Percentiles rank a stretch among this genome's conserved stretches.
These are phyloP conservation scores for Davidsoniella australis DNA, from an alignment of 2,329 filamentous ascomycete species.

Conservation along the genomic window DNA sequence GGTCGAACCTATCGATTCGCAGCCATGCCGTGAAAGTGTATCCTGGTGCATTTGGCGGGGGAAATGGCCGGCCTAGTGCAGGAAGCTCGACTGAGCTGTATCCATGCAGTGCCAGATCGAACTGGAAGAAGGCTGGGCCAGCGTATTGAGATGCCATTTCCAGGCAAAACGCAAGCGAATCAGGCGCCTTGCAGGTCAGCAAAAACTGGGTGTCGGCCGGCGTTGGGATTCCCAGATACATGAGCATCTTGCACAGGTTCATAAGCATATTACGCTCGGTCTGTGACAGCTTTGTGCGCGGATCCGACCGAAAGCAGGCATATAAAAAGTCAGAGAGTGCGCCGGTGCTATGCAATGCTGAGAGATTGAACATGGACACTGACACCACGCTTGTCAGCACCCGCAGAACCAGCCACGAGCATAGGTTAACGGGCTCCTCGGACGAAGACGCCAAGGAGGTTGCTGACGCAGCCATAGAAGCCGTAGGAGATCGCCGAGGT, in stretches of 20 bases:
- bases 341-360: slow-evolving; percentile 54
- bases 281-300: slow-evolving; percentile 20
- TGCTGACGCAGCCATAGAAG: background rate
- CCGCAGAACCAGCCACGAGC: slow-evolving; percentile 48
- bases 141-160: slow-evolving; percentile 58
- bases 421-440: slow-evolving; percentile 28
- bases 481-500: slow-evolving; percentile 23
- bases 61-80: slow-evolving; percentile 71
- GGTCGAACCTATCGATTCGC: slow-evolving; percentile 72
- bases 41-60: slow-evolving; percentile 59
- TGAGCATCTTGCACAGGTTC: slow-evolving; percentile 50
- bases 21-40: slow-evolving; percentile 89
- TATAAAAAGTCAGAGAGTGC: slow-evolving; percentile 50
- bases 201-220: slow-evolving; percentile 74
- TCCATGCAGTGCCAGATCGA: slow-evolving; percentile 76
- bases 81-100: slow-evolving; percentile 82
- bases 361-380: slow-evolving; percentile 51
- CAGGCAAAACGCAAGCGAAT: slow-evolving; percentile 51
- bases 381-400: slow-evolving; percentile 40
- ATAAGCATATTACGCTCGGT: slow-evolving; percentile 43
- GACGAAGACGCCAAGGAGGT: slow-evolving; percentile 12
- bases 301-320: slow-evolving; percentile 36
- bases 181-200: slow-evolving; percentile 32
- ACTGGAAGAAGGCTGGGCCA: slow-evolving; percentile 74
- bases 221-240: slow-evolving; percentile 58